Evolutionary conservation across 2,329 filamentous ascomycete genomes (phyloP), one percentile per base, ranked within the genome.

Genomic region (Penicillium crustosum): DNA sequence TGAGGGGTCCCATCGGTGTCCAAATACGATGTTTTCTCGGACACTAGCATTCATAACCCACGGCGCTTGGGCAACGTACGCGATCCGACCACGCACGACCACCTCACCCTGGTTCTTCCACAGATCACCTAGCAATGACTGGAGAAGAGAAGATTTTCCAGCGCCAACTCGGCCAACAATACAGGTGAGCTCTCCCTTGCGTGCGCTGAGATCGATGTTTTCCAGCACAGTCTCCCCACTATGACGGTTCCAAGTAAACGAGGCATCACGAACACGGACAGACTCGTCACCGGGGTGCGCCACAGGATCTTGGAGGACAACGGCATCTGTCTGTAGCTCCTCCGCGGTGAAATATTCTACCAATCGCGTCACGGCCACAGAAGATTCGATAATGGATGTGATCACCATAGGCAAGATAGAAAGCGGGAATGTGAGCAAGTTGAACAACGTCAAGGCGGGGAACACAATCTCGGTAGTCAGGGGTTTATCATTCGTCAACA

Each of bases 41-140:
- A 99, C 93, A 31, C 90, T 96, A 9, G 94, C 94, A 71, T 99
- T 99, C 87, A 97, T 93, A 52, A 99, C 90, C 94, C 95, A 99
- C 21, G 92, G 82, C 68, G 90, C 87, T 74, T 99, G 95, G 17
- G 92, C 90, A 58, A 96, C 94, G 73, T 97, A 99, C 1, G 94
- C 94, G 41, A 91, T 85, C 29, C 83, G 86, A 47, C 94, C 95
- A 66, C 90, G 87, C 10, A 99, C 82, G 55, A 89, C 82, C 4
- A 97, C 93, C 61, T 90, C 83, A 48, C 94, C 94, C 60, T 90
- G 86, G 49, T 89, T 82, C 74, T 97, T 97, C 87, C 89, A 97
- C 4, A 99, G 75, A 74, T 97, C 93, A 59, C 94, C 94, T 5
- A 99, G 84, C 56, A 99, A 84, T 54, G 89, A 86, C 73, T 95